Conservation (phyloP, 2,329 filamentous ascomycete species). For the Capronia coronata region DNA sequence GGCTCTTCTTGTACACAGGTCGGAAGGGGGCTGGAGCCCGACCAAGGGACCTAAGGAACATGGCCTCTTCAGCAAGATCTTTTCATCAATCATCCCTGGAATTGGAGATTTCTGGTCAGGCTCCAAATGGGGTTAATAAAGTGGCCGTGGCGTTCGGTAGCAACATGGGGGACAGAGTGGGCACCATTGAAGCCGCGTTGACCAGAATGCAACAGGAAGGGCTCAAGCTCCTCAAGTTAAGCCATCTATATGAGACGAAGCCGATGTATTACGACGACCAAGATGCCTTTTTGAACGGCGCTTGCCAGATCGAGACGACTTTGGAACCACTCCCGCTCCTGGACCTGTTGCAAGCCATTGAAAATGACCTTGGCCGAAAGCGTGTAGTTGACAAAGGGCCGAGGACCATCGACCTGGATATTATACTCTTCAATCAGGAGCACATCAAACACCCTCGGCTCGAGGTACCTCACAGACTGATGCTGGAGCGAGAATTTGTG, state of each 20-base stretch:
- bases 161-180: constrained; percentile 77
- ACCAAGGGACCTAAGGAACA: neutral
- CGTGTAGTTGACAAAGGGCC: constrained; percentile 91
- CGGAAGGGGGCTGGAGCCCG: neutral
- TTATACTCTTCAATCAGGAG: constrained; percentile 71
- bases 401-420: constrained; percentile 88
- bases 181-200: constrained; percentile 79
- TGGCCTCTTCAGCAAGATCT: neutral
- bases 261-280: constrained; percentile 96
- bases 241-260: constrained; percentile 85
- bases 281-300: constrained; percentile 81
- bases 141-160: constrained; percentile 87
- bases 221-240: constrained; percentile 72
- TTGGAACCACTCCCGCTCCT: constrained; percentile 69
- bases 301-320: constrained; percentile 68
- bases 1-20: neutral
- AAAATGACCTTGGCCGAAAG: constrained; percentile 67
- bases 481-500: constrained; percentile 89
- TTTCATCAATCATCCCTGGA: neutral
- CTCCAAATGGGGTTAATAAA: constrained; percentile 3
- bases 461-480: constrained; percentile 75
- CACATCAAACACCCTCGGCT: constrained; percentile 63
- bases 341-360: constrained; percentile 75
- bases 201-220: constrained; percentile 65
- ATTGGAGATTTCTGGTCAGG: constrained; percentile 6